These are phyloP conservation scores for Wickerhamiella vanderwaltii DNA, from an alignment of 805 yeast genomes.

Conservation along the genomic window DNA sequence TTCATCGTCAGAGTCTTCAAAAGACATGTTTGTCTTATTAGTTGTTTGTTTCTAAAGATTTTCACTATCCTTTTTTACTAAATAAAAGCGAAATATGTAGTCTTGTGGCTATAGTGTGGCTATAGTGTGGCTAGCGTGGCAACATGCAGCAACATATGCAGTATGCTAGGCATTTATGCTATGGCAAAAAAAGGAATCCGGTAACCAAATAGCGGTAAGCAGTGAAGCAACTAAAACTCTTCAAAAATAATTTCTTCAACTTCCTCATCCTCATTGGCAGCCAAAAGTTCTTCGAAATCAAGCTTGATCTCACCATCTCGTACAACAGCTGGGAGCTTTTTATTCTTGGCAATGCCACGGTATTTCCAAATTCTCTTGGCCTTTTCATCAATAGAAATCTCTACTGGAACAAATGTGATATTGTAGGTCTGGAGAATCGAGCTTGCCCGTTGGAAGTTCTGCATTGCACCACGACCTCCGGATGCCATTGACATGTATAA, in stretches of 20 bases:
- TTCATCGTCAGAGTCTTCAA: constrained; percentile 20
- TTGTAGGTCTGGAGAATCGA: constrained; percentile 65
- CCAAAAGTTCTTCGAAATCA: constrained; percentile 72
- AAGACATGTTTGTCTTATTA: background rate
- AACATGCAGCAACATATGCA: too few species aligned
- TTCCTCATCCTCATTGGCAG: constrained; percentile 50
- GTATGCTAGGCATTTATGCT: too few species aligned
- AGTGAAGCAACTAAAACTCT: constrained; percentile 18
- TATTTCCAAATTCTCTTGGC: constrained; percentile 75
- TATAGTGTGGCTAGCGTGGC: too few species aligned
- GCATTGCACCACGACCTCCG: constrained; percentile 57
- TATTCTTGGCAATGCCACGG: constrained; percentile 42
- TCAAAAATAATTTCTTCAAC: constrained; percentile 23
- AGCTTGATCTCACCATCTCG: constrained; percentile 73
- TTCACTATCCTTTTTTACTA: too few species aligned
- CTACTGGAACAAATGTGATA: constrained; percentile 52
- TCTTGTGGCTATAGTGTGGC: too few species aligned
- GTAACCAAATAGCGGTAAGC: too few species aligned
- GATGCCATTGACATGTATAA: constrained; percentile 77
- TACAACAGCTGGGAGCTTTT: constrained; percentile 68
- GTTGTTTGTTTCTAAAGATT: too few species aligned
- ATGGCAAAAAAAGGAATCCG: too few species aligned
- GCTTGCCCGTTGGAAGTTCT: constrained; percentile 57
- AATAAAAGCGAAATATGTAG: too few species aligned
- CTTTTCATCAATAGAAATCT: constrained; percentile 71